Base-by-base conservation (phyloP, 2,329 filamentous ascomycete genomes). In the Clarireedia monteithiana region DNA sequence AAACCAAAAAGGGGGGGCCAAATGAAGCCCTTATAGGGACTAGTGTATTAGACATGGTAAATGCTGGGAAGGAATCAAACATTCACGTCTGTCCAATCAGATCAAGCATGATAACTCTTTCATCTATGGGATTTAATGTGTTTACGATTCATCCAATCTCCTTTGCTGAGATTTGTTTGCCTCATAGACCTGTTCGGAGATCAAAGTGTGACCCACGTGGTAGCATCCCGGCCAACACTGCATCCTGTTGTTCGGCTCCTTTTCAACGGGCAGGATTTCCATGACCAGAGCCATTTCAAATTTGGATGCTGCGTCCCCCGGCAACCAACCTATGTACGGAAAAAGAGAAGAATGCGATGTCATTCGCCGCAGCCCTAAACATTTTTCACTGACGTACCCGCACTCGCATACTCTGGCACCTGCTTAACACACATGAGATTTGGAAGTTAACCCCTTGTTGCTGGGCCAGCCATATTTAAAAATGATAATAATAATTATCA, bases 11-110 rank as follows among this genome's bases (percentile, higher is more conserved):
- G 26, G 38, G 20, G 20, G 26, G 46, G 20, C 42, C 38, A 23
- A 50, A 55, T 24, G 10, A 20, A 20, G 47, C 36, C 38, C 48
- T 50, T 10, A 44, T 24, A 17, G 14, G 36, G 14, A 50, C 17
- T 55, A 44, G 20, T 55, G 53, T 50, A 44, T 17, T 23, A 55
- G 12, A 42, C 53, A 50, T 10, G 26, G 30, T 15, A 17, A 17
- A 39, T 26, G 12, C n/a, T 36, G 10, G 34, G 44, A 36, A 14
- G 24, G 24, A 42, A 12, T 34, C 30, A 34, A 9, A 34, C 30
- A 34, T 12, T 34, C 1, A 12, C 30, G 30, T 34, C 30, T 34
- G 9, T 12, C 30, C 30, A 34, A 34, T 34, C 10, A 34, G 9
- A 34, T 34, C 2, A 34, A 34, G 30, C 30, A 42, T 42, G 39